phyloP scores from a whole-genome alignment of 352 stramenopile genomes.

The Phytophthora ramorum region DNA sequence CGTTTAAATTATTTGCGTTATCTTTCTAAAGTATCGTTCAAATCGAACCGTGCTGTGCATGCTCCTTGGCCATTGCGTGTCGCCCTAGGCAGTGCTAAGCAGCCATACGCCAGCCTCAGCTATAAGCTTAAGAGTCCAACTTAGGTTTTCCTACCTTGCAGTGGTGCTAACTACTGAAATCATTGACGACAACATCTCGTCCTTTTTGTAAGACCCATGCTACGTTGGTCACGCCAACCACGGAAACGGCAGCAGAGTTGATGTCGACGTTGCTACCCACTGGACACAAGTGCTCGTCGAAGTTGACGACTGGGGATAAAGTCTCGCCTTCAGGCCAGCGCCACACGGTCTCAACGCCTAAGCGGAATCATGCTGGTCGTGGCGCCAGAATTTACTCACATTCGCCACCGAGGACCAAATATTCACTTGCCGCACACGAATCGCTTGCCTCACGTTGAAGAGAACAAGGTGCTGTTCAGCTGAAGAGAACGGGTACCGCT shows the following conservation, averaged over 20 bases:
- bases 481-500: no score
- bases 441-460: no score
- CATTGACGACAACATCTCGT: conserved; percentile 13
- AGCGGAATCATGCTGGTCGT: conserved; percentile 10
- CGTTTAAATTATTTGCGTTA: conserved; percentile 41
- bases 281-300: conserved; percentile 20
- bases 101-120: neutral
- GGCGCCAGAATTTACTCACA: conserved; percentile 15
- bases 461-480: no score
- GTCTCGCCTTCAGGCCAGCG: neutral
- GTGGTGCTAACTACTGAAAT: conserved; percentile 21
- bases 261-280: conserved; percentile 2
- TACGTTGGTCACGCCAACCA: conserved; percentile 7
- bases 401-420: conserved; percentile 9
- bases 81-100: neutral
- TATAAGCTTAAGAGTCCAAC: neutral
- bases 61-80: neutral
- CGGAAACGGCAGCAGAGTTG: neutral
- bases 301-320: conserved; percentile 13
- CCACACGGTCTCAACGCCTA: conserved; percentile 3
- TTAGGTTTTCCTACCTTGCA: neutral
- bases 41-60: neutral
- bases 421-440: conserved; percentile 1
- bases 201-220: conserved; percentile 10
- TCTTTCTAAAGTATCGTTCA: conserved; percentile 26